Evolutionary conservation across 2,329 filamentous ascomycete species (phyloP).

Genomic region (Exophiala sideris): DNA sequence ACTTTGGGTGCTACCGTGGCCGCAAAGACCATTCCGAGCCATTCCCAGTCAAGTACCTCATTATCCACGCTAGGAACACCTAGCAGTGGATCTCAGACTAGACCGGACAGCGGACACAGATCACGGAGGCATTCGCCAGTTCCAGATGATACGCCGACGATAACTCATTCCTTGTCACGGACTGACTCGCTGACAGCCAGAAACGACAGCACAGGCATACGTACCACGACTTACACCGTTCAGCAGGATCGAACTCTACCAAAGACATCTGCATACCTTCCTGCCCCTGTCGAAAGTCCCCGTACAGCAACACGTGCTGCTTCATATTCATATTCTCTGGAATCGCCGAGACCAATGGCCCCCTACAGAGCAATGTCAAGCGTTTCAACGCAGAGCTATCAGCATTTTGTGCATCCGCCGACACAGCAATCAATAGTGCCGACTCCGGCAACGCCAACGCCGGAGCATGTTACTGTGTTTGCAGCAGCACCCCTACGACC

Average conservation of each 20-base stretch:
- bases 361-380: constrained; percentile 16
- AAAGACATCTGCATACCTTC: constrained; percentile 7
- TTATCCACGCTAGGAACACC: constrained; percentile 12
- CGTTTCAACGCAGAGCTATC: constrained; percentile 4
- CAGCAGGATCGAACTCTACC: constrained; percentile 16
- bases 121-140: constrained; percentile 24
- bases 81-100: constrained; percentile 18
- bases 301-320: constrained; percentile 15
- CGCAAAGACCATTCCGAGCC: constrained; percentile 20
- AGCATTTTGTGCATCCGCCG: constrained; percentile 6
- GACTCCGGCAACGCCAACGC: constrained; percentile 11
- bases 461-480: neutral
- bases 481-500: constrained; percentile 2
- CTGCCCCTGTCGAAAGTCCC: constrained; percentile 10
- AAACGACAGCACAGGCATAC: constrained; percentile 8
- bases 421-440: constrained; percentile 7
- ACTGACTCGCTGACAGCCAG: constrained; percentile 13
- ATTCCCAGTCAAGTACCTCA: constrained; percentile 21
- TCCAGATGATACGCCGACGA: constrained; percentile 8
- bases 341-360: constrained; percentile 12
- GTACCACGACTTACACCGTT: constrained; percentile 16
- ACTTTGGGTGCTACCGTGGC: constrained; percentile 25
- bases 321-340: constrained; percentile 21
- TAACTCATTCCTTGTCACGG: constrained; percentile 9
- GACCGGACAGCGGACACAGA: constrained; percentile 18